phyloP scores from a whole-genome alignment of 2,329 filamentous ascomycete genomes.

The Xylaria sp. region DNA sequence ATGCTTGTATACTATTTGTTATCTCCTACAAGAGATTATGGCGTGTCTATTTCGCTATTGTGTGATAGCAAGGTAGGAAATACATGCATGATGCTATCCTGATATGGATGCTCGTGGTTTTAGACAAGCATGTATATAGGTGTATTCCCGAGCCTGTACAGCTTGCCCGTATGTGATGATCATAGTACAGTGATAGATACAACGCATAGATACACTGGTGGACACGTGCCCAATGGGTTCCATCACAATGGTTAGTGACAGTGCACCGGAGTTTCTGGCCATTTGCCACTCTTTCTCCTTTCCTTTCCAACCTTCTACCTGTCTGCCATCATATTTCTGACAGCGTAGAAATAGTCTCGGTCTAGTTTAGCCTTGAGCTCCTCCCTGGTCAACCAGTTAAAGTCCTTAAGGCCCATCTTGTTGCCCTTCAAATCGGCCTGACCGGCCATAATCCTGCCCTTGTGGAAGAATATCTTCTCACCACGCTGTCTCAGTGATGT shows the following conservation, averaged over 20 bases:
- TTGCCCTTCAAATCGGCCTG: slow-evolving; percentile 84
- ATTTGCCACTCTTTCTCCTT: neutral
- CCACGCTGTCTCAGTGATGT: slow-evolving; percentile 61
- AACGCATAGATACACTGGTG: slow-evolving; percentile 43
- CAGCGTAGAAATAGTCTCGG: slow-evolving; percentile 74
- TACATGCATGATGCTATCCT: neutral
- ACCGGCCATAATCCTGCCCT: slow-evolving; percentile 96
- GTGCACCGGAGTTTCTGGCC: slow-evolving; percentile 16
- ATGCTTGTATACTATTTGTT: neutral
- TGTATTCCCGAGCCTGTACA: slow-evolving; percentile 7
- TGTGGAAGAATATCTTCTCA: slow-evolving; percentile 94
- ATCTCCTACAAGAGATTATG: neutral
- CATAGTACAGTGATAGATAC: slow-evolving; percentile 44
- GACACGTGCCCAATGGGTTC: slow-evolving; percentile 18
- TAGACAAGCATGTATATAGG: neutral
- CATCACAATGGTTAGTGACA: slow-evolving; percentile 23
- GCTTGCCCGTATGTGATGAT: slow-evolving; percentile 21
- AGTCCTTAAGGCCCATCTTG: slow-evolving; percentile 78
- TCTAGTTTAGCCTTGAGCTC: slow-evolving; percentile 78
- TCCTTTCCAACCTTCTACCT: slow-evolving; percentile 59
- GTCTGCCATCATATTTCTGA: slow-evolving; percentile 86
- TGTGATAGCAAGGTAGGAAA: neutral
- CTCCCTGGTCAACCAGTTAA: slow-evolving; percentile 91
- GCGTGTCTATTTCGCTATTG: neutral
- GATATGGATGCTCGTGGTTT: neutral